phyloP scores from a whole-genome alignment of 257 asterid species.

The Eustoma russellianum region DNA sequence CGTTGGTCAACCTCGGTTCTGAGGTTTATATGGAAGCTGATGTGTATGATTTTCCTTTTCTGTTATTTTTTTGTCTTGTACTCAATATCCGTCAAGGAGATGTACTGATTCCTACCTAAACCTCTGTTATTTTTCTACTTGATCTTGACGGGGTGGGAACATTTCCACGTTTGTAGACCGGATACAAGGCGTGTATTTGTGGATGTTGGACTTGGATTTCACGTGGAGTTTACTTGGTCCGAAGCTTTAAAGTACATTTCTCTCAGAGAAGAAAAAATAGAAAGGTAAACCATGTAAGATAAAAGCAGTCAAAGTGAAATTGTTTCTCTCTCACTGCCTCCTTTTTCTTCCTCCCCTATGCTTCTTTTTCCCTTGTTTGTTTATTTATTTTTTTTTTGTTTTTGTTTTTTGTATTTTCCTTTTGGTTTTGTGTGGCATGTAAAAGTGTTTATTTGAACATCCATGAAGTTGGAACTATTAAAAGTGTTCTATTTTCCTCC shows the following conservation, averaged over 20 bases:
- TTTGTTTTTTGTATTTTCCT: no score
- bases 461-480: no score
- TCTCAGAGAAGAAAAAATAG: slow-evolving; percentile 36
- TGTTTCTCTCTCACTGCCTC: background rate
- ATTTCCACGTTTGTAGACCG: slow-evolving; percentile 41
- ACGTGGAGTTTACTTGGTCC: slow-evolving; percentile 85
- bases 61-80: no score
- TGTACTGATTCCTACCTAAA: background rate
- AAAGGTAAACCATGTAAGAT: slow-evolving; percentile 11
- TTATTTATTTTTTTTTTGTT: background rate
- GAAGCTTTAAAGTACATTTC: slow-evolving; percentile 68
- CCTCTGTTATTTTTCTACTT: background rate
- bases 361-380: no score
- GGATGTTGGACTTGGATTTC: slow-evolving; percentile 85
- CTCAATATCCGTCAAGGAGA: no score
- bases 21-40: slow-evolving; percentile 87
- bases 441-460: background rate
- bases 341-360: background rate
- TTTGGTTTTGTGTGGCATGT: background rate
- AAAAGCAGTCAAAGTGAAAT: background rate
- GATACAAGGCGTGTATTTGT: slow-evolving; percentile 69
- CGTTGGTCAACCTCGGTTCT: slow-evolving; percentile 81
- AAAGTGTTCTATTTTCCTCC: no score
- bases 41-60: slow-evolving; percentile 41
- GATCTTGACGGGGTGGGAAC: background rate